Conservation (phyloP, 495 filamentous ascomycete species). For the Amniculicola lignicola region DNA sequence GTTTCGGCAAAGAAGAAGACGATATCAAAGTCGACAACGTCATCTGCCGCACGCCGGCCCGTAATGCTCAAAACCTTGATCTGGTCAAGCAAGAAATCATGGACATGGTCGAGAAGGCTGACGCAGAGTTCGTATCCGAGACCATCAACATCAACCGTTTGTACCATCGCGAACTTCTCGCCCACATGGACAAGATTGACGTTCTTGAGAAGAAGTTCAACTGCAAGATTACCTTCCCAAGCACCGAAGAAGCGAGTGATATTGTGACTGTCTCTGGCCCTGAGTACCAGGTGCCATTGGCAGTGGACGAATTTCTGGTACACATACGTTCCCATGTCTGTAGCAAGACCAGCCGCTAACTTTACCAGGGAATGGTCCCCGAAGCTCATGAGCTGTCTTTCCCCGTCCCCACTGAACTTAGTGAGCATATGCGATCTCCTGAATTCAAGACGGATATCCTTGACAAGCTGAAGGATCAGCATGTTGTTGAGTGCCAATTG, state of each 20-base stretch:
- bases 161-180: constrained; percentile 88
- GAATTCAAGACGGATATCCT: constrained; percentile 75
- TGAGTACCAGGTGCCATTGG: constrained; percentile 94
- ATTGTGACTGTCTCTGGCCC: constrained; percentile 92
- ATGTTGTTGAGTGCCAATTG: constrained; percentile 80
- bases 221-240: constrained; percentile 96
- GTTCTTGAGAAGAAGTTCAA: constrained; percentile 98
- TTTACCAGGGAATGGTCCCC: constrained; percentile 80
- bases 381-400: constrained; percentile 89
- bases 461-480: constrained; percentile 81
- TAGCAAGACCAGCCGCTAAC: constrained; percentile 35
- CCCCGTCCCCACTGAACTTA: constrained; percentile 66
- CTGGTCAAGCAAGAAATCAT: constrained; percentile 98
- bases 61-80: constrained; percentile 94
- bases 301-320: constrained; percentile 90
- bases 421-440: constrained; percentile 71
- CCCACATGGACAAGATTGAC: constrained; percentile 82
- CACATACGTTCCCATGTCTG: constrained; percentile 3
- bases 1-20: constrained; percentile 90
- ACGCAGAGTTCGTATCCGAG: constrained; percentile 93
- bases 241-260: constrained; percentile 95
- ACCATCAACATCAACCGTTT: constrained; percentile 89
- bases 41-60: constrained; percentile 93
- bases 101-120: constrained; percentile 97
- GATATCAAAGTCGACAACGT: constrained; percentile 99